Percentiles rank a stretch among this genome's conserved stretches.
phyloP scores from a whole-genome alignment of 1,284 basidiomycete species.

The Schizophyllum commune region DNA sequence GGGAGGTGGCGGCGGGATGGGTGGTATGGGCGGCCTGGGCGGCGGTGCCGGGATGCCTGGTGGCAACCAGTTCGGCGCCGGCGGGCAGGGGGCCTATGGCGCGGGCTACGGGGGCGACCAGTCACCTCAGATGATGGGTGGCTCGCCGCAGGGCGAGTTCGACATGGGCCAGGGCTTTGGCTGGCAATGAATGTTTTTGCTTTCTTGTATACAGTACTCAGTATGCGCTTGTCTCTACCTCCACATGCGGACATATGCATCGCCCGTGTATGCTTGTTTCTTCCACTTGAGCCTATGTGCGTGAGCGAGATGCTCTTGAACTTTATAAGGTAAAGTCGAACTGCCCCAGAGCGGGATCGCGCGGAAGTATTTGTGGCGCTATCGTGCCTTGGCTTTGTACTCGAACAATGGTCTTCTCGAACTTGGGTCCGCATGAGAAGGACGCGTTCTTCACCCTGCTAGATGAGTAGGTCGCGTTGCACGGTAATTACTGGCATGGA shows the following conservation, averaged over 20 bases:
- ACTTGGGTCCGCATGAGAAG: constrained; percentile 57
- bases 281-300: no score
- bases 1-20: constrained; percentile 27
- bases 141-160: not conserved
- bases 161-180: not conserved
- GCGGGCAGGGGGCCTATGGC: not conserved
- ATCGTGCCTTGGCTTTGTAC: constrained; percentile 18
- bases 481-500: not conserved
- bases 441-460: constrained; percentile 71
- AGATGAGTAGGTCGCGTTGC: constrained; percentile 50
- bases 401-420: constrained; percentile 57
- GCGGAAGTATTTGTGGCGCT: not conserved
- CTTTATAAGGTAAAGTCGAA: not conserved
- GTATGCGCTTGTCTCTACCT: no score
- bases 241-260: no score
- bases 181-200: not conserved
- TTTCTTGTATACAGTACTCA: no score
- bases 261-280: no score
- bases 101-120: not conserved
- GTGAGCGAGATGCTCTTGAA: no score
- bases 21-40: constrained; percentile 32
- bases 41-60: constrained; percentile 19
- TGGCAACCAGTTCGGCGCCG: not conserved
- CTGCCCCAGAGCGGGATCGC: not conserved
- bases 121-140: not conserved